Evolutionary conservation across 2,329 filamentous ascomycete genomes (phyloP), one percentile per base, ranked within the genome.

Genomic region (Fusarium nanum): DNA sequence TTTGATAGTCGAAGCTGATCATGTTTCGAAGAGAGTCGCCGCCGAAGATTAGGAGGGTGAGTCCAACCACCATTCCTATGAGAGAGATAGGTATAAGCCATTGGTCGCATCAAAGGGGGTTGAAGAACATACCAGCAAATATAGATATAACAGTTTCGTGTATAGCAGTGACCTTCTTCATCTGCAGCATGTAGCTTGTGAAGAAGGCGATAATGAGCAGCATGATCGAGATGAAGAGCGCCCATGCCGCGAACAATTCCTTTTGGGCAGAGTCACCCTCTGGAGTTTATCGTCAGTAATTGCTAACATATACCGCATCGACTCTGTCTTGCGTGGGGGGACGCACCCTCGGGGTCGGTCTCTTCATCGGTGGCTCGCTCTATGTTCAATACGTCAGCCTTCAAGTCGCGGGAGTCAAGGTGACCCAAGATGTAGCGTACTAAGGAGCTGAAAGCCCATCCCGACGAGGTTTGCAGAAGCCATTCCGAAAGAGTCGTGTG

Each of bases 131-230:
- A 94, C 94, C 94, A 61, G 94, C 94, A 83, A 99, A 98, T 79
- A 99, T 99, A 67, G 95, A 98, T 68, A 99, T 90, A 75, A 98
- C 96, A 3, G 96, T 99, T 84, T 99, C 96, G 81, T 99, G 96
- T 57, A 99, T 92, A 28, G 96, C 96, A 77, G 98, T 96, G 60
- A 99, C 94, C 83, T 97, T 98, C 82, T 93, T 94, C 83, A 96
- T 93, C 82, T 98, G 95, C 66, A 99, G 88, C 73, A 97, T 92
- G 83, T 99, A 99, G 85, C 94, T 98, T 46, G 94, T 97, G 81
- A 98, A 97, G 75, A 99, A 93, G 68, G 96, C 95, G 72, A 92
- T 88, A 73, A 98, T 97, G 76, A 99, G 90, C 75, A 99, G 89
- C 83, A 93, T 88, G 75, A 99, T 97, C 75, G 97, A 89, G 77